A percentile compares a stretch with the other conserved stretches of the same genome.
Conservation (phyloP, 345 rosid species). For the Eucalyptus polybractea region DNA sequence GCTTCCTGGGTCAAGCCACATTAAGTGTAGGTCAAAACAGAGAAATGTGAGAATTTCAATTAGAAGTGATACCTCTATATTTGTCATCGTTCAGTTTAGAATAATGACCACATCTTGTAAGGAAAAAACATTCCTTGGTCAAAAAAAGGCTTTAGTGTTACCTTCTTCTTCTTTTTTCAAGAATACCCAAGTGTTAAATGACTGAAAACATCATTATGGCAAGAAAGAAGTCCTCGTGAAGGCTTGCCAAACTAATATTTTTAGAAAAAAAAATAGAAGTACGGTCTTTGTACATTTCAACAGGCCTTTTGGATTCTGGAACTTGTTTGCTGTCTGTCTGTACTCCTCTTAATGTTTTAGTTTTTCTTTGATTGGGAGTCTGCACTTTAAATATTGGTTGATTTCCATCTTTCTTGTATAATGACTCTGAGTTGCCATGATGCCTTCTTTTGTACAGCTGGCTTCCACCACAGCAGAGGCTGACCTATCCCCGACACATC, state of each 20-base stretch:
- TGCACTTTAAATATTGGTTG: not conserved
- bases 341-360: not conserved
- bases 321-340: not conserved
- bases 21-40: not conserved
- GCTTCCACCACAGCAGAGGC: constrained; percentile 21
- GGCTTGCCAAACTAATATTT: not conserved
- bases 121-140: not conserved
- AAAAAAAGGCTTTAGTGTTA: not conserved
- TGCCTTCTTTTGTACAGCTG: not conserved
- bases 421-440: not conserved
- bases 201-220: not conserved
- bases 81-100: not conserved
- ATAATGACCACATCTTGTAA: not conserved
- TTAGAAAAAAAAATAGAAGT: not conserved
- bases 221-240: not conserved
- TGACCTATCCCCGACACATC: constrained; percentile 20
- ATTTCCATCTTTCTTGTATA: not conserved
- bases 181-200: not conserved
- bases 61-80: not conserved
- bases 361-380: not conserved
- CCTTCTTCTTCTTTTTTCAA: not conserved
- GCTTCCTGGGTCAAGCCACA: not conserved
- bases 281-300: not conserved
- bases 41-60: not conserved
- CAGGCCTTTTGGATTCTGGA: not conserved